Conservation (phyloP, 2,329 filamentous ascomycete species). For the Aspergillus brunneoviolaceus region DNA sequence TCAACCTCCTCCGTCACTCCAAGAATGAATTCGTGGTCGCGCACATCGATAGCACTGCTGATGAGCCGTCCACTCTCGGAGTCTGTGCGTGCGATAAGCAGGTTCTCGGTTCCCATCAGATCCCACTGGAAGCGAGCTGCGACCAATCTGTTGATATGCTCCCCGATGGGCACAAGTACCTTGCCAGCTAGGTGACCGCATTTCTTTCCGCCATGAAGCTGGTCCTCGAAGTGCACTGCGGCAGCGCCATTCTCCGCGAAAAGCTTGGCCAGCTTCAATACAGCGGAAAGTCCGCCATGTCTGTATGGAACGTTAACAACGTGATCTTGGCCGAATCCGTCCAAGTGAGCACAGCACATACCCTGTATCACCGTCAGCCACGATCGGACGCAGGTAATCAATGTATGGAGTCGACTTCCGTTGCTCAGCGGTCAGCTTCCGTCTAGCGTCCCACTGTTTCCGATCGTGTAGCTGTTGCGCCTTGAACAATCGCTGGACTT, state of each 20-base stretch:
- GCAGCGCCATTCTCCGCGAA: constrained; percentile 97
- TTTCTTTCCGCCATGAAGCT: constrained; percentile 97
- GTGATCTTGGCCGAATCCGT: not conserved
- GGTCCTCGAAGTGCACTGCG: constrained; percentile 96
- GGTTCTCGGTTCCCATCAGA: constrained; percentile 92
- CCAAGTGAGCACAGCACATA: constrained; percentile 26
- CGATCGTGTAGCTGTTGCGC: constrained; percentile 96
- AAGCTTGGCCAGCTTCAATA: constrained; percentile 93
- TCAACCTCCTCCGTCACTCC: constrained; percentile 77
- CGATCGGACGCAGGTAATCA: constrained; percentile 91
- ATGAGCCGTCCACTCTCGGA: constrained; percentile 90
- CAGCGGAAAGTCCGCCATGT: constrained; percentile 87
- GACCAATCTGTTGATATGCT: constrained; percentile 93
- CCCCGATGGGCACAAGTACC: constrained; percentile 86
- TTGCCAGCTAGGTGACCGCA: constrained; percentile 96
- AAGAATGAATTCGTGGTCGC: constrained; percentile 96
- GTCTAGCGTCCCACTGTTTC: constrained; percentile 84
- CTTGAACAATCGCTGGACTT: constrained; percentile 93
- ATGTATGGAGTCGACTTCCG: constrained; percentile 75
- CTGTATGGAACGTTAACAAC: constrained; percentile 38
- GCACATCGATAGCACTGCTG: constrained; percentile 85
- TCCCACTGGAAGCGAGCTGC: constrained; percentile 97
- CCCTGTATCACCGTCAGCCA: constrained; percentile 94
- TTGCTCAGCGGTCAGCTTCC: constrained; percentile 73
- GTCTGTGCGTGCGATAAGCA: constrained; percentile 92